Conservation (phyloP, 257 asterid genomes). For the Osmanthus fragrans region DNA sequence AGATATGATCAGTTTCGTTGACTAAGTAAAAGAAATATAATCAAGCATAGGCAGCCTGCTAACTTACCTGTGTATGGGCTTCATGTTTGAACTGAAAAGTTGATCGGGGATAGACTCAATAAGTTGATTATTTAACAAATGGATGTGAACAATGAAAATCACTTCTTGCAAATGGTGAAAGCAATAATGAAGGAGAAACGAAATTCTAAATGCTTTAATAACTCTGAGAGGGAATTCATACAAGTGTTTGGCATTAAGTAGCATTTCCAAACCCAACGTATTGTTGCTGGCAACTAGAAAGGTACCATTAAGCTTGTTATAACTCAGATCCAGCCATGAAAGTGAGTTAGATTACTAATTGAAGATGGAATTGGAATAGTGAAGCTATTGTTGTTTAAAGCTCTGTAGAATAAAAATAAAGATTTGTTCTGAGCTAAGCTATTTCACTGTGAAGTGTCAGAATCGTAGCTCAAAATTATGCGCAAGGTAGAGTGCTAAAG, state of each 20-base stretch:
- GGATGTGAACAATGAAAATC: conserved; percentile 46
- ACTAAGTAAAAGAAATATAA: conserved; percentile 1
- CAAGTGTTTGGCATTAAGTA: conserved; percentile 67
- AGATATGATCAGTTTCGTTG: background rate
- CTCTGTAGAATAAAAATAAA: conserved; percentile 36
- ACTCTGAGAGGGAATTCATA: conserved; percentile 30
- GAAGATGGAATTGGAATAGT: conserved; percentile 75
- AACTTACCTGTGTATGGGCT: conserved; percentile 71
- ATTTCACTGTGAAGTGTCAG: background rate
- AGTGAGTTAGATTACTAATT: conserved; percentile 63
- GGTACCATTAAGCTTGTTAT: conserved; percentile 59
- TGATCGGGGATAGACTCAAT: conserved; percentile 57
- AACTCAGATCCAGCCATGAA: conserved; percentile 85
- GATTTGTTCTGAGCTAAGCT: background rate
- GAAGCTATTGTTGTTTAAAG: conserved; percentile 64
- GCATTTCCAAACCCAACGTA: conserved; percentile 65
- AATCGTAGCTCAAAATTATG: background rate
- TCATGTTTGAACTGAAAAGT: conserved; percentile 67
- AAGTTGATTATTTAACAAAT: conserved; percentile 69
- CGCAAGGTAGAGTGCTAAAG: background rate
- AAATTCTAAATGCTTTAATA: background rate
- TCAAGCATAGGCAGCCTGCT: background rate
- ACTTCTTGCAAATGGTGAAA: background rate
- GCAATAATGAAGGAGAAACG: background rate
- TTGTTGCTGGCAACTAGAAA: conserved; percentile 64